Percentiles rank a stretch among this genome's conserved stretches.
Evolutionary conservation across 1,284 basidiomycete genomes (phyloP).

Genomic region (Fomitopsis palustris): DNA sequence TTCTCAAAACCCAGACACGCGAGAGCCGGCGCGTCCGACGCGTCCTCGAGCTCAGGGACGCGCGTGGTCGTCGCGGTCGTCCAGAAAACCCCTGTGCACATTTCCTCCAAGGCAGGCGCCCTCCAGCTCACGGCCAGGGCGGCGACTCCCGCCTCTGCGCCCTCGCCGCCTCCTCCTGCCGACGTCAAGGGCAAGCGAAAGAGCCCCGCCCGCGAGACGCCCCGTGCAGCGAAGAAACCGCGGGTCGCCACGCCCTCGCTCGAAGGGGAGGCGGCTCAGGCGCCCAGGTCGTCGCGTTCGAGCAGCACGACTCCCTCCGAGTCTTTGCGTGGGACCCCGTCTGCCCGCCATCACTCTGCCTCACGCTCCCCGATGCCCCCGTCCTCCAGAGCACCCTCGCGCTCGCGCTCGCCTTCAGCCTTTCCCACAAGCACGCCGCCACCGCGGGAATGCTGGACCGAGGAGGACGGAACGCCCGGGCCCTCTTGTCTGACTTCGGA

Average conservation of each 20-base stretch:
- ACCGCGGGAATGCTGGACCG: constrained; percentile 44
- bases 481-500: constrained; percentile 55
- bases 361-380: constrained; percentile 14
- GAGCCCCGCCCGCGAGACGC: background rate
- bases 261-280: constrained; percentile 2
- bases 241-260: constrained; percentile 18
- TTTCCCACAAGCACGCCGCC: constrained; percentile 22
- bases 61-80: constrained; percentile 26
- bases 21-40: constrained; percentile 17
- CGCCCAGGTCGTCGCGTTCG: constrained; percentile 19
- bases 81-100: constrained; percentile 12
- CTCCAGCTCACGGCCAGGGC: constrained; percentile 22
- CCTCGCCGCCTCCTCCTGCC: background rate
- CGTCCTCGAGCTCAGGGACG: constrained; percentile 20
- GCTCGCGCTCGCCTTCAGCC: constrained; percentile 32
- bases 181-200: constrained; percentile 14
- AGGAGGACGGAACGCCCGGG: constrained; percentile 49
- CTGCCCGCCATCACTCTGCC: constrained; percentile 16
- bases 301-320: constrained; percentile 14
- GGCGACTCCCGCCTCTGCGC: constrained; percentile 13
- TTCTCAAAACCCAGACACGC: constrained; percentile 26
- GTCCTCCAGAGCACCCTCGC: constrained; percentile 18
- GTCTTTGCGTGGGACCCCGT: constrained; percentile 1
- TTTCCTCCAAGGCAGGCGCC: constrained; percentile 13
- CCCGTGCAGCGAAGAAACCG: constrained; percentile 21